Evolutionary conservation across 2,329 filamentous ascomycete genomes (phyloP).

Genomic region (Alternaria rosae): DNA sequence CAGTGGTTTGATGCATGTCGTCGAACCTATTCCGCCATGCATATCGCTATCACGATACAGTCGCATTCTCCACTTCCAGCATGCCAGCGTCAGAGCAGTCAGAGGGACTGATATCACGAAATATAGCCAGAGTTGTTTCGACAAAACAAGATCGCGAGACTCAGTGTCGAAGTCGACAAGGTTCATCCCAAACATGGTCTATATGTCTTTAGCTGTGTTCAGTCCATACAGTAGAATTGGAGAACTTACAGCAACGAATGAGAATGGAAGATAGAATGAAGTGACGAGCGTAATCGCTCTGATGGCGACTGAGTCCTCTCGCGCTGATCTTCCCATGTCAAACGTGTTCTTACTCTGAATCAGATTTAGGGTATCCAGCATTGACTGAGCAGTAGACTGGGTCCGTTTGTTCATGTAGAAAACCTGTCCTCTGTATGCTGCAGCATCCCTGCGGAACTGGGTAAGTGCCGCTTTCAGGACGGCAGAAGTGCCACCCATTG

Average conservation of each 20-base stretch:
- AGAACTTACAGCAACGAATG: background rate
- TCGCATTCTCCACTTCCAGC: background rate
- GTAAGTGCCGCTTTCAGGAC: background rate
- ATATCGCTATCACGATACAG: background rate
- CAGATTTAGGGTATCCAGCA: background rate
- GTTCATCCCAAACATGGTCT: background rate
- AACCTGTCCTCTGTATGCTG: background rate
- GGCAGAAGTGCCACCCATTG: background rate
- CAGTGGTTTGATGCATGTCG: accelerated
- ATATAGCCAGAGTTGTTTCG: background rate
- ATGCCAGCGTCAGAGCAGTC: background rate
- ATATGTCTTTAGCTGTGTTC: background rate
- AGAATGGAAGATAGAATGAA: background rate
- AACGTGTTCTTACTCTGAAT: background rate
- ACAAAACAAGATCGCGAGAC: background rate
- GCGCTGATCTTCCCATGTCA: background rate
- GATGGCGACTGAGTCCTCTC: background rate
- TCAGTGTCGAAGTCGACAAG: background rate
- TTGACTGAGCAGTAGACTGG: background rate
- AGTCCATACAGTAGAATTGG: accelerated
- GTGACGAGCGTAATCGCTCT: background rate
- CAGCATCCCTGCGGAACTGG: background rate
- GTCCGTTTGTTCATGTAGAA: background rate
- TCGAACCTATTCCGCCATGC: accelerated
- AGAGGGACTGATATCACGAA: background rate